Percentiles rank a stretch among this genome's conserved stretches.
Conservation (phyloP, 768 basidiomycete species). For the Termitomyces heimii region DNA sequence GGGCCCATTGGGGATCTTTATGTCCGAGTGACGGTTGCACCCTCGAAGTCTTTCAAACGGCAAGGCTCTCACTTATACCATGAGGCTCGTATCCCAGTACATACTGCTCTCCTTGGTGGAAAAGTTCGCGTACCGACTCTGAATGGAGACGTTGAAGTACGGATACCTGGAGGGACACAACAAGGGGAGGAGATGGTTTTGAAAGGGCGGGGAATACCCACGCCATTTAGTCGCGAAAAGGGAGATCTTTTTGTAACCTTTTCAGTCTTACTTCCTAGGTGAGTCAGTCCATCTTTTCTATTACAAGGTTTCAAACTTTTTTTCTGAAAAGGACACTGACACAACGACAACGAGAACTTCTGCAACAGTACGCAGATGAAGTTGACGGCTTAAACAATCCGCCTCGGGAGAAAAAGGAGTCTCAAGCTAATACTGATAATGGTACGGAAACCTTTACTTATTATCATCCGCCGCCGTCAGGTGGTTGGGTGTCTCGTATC, state of each 20-base stretch:
- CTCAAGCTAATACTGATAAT: conserved; percentile 36
- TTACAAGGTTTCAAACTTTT: conserved; percentile 5
- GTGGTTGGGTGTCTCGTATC: conserved; percentile 65
- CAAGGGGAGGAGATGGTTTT: conserved; percentile 97
- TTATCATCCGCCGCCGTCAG: conserved; percentile 47
- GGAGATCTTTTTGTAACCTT: conserved; percentile 92
- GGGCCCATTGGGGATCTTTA: conserved; percentile 82
- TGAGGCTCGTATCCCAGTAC: conserved; percentile 83
- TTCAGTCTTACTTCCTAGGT: conserved; percentile 87
- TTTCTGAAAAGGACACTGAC: conserved; percentile 61
- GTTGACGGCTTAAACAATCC: conserved; percentile 59
- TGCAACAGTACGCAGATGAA: conserved; percentile 90
- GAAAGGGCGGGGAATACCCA: conserved; percentile 75
- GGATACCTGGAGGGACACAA: conserved; percentile 89
- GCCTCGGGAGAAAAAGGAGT: conserved; percentile 12
- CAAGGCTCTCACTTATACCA: conserved; percentile 93
- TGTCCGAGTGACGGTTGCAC: conserved; percentile 77
- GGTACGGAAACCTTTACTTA: conserved; percentile 73
- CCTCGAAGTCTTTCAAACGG: conserved; percentile 81
- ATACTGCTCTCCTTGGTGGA: conserved; percentile 90
- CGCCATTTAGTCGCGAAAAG: conserved; percentile 50
- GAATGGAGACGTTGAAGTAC: conserved; percentile 93
- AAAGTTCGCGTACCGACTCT: conserved; percentile 89
- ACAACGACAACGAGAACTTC: conserved; percentile 75
- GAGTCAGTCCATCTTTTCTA: conserved; percentile 26